Conservation (phyloP, 192 early-diverging fungal species). For the Coemansia sp. region DNA sequence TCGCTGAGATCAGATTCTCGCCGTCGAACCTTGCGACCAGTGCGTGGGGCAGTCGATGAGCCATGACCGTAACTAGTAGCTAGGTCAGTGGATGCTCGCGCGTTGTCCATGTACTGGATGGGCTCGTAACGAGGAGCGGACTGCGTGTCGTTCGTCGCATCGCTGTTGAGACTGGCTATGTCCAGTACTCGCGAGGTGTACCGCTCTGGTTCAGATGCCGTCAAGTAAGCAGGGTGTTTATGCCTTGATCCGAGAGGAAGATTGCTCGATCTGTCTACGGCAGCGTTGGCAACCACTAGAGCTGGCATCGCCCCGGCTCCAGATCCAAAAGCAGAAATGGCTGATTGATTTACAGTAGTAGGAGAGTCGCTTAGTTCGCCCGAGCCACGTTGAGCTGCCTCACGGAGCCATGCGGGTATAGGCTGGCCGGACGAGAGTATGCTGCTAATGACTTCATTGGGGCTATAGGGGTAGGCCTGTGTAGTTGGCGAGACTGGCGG, state of each 20-base stretch:
- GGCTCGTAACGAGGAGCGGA: slow-evolving; percentile 15
- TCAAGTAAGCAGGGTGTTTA: background rate
- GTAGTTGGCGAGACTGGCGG: background rate
- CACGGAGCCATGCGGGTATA: slow-evolving; percentile 54
- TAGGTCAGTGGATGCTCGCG: slow-evolving; percentile 16
- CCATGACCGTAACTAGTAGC: background rate
- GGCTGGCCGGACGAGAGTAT: slow-evolving; percentile 52
- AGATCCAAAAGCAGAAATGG: too few relatives aligned
- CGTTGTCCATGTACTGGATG: slow-evolving; percentile 23
- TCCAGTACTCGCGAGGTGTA: background rate
- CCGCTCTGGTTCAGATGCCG: background rate
- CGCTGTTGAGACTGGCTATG: slow-evolving; percentile 17
- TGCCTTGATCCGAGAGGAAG: background rate
- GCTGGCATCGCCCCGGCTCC: background rate
- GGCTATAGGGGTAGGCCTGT: slow-evolving; percentile 23
- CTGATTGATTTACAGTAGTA: background rate
- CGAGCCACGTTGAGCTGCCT: slow-evolving; percentile 22
- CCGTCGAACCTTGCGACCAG: background rate
- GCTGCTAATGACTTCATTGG: slow-evolving; percentile 48
- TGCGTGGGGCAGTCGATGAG: background rate
- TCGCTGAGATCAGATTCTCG: slow-evolving; percentile 28
- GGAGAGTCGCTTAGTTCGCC: background rate
- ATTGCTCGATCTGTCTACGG: background rate
- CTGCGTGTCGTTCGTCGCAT: slow-evolving; percentile 21
- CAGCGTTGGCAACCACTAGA: background rate